phyloP scores from a whole-genome alignment of 2,329 filamentous ascomycete species.

The Aureobasidium sp. region DNA sequence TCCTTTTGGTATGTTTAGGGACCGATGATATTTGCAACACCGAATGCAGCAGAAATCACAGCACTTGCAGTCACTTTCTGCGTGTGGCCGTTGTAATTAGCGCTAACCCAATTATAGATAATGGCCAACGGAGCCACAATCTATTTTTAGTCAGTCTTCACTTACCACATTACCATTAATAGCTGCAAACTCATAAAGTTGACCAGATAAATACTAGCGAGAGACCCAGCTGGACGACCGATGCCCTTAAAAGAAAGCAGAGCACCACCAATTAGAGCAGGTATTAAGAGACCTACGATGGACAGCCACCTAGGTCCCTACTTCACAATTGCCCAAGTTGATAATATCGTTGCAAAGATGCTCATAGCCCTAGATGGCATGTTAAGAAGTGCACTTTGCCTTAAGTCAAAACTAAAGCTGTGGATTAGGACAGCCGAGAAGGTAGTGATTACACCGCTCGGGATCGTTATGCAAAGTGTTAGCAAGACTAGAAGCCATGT shows the following conservation, averaged over 20 bases:
- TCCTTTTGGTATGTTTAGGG: constrained; percentile 28
- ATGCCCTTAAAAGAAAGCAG: constrained; percentile 42
- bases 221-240: constrained; percentile 11
- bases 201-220: constrained; percentile 28
- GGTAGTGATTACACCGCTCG: constrained; percentile 46
- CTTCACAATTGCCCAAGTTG: constrained; percentile 39
- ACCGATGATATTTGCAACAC: constrained; percentile 30
- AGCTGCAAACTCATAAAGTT: constrained; percentile 17
- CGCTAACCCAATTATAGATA: constrained; percentile 28
- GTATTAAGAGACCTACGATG: constrained; percentile 42
- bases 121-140: not conserved
- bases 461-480: constrained; percentile 38
- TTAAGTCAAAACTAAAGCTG: constrained; percentile 39
- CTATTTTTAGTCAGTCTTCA: not conserved
- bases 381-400: constrained; percentile 45
- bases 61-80: constrained; percentile 61
- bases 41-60: constrained; percentile 36
- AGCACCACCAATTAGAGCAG: constrained; percentile 39
- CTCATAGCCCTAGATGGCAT: constrained; percentile 47
- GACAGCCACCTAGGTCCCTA: constrained; percentile 44
- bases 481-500: constrained; percentile 25
- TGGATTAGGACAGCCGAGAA: constrained; percentile 48
- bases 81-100: constrained; percentile 62
- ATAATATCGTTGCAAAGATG: constrained; percentile 45
- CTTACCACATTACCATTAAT: not conserved